Conservation (phyloP, 345 rosid genomes). For the Pistacia atlantica region DNA sequence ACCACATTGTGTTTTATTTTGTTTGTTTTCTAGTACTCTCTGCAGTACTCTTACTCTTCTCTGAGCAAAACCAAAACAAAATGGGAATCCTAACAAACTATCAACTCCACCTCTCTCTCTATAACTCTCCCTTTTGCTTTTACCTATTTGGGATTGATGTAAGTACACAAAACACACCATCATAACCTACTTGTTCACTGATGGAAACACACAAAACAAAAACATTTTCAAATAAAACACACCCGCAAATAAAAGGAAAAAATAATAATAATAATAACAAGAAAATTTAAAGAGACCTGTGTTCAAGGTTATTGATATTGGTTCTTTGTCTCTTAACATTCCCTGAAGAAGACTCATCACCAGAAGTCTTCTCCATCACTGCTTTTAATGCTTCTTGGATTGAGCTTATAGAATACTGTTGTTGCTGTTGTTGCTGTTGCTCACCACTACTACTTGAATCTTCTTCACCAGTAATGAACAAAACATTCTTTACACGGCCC, state of each 20-base stretch:
- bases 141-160: conserved; percentile 8
- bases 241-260: conserved; percentile 1
- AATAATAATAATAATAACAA: background rate
- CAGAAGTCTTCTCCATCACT: conserved; percentile 82
- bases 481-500: conserved; percentile 90
- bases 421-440: conserved; percentile 35
- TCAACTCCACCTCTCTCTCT: conserved; percentile 9
- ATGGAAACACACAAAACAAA: conserved; percentile 27
- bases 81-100: conserved; percentile 5
- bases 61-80: conserved; percentile 7
- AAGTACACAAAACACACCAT: conserved; percentile 18
- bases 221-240: conserved; percentile 7
- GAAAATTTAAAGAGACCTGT: conserved; percentile 58
- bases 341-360: conserved; percentile 71
- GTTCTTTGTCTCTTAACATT: conserved; percentile 88
- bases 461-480: conserved; percentile 89
- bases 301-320: conserved; percentile 61
- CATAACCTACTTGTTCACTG: conserved; percentile 14
- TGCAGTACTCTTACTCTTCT: background rate
- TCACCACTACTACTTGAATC: conserved; percentile 34
- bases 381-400: conserved; percentile 92
- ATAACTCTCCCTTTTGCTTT: background rate
- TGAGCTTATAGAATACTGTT: conserved; percentile 63
- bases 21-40: conserved; percentile 9
- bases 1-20: background rate